Evolutionary conservation across 208 protist genomes (phyloP), one percentile per base, ranked within the genome.

Genomic region (Crithidia expoeki): DNA sequence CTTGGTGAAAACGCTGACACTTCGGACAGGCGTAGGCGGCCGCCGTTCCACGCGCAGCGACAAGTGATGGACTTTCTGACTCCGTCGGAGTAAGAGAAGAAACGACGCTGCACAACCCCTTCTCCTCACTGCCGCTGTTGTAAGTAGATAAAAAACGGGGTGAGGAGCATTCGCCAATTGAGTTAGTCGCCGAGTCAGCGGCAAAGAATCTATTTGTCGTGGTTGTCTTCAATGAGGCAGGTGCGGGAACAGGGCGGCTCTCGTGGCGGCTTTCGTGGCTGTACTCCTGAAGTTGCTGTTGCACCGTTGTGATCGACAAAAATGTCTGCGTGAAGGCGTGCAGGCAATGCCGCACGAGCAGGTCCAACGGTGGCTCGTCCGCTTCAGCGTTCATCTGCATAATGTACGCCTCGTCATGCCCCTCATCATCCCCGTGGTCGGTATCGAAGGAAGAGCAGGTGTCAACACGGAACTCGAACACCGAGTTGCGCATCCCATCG

Each of bases 321-420:
- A 83, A 86, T 7, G 68, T 73, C 38, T 81, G 68, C 50, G 66
- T 80, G 67, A 82, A 86, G 72, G 76, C 72, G 33, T 68, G 72
- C 19, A 79, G 69, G 36, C 66, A 72, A 55, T 66, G 65, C 11
- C 67, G 61, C 30, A 77, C 71, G 19, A 73, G 50, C 51, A 76
- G 59, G 28, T 63, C 25, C 42, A 82, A 44, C 53, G 61, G 53
- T 0, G 63, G 59, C 57, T 66, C 59, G 4, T 61, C 51, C 40
- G 42, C 66, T 46, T 71, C 72, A 17, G 38, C 63, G 5, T 25
- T 34, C 40, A 49, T 47, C 55, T 65, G 52, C 62, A 40, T 32
- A 2, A 28, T 32, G 21, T 64, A 53, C 23, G n/a, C 58, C 36
- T 47, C 52, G 33, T 61, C 42, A 47, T 47, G 42, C 28, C 36